Base-by-base conservation (phyloP, 2,329 filamentous ascomycete genomes). In the Eurotiales sp. region DNA sequence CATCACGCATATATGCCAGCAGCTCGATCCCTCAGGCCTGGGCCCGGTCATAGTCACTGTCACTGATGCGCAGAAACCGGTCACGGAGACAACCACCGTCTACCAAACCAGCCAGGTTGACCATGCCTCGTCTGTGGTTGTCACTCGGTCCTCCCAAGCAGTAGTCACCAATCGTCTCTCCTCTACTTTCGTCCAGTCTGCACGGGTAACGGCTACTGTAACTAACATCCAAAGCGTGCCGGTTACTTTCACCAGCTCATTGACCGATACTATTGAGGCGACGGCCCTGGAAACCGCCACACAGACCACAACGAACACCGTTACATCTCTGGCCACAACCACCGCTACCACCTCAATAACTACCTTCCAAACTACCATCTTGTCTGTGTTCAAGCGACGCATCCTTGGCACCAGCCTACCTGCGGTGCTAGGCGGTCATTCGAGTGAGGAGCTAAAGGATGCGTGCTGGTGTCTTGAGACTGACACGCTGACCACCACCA, bases 391-490 rank as follows among this genome's bases (percentile, higher is more conserved):
- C 11, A 34, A 45, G 27, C 42, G 42, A 25, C 30, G 42, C 30
- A 32, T 17, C 14, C 27, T 45, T 45, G 27, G 22, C 42, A n/a
- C n/a, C n/a, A n/a, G n/a, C n/a, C 27, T 22, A 8, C 19, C 42
- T 15, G 42, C 8, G 12, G 27, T 10, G 42, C 42, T 45, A 14
- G 27, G 32, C 17, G n/a, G 11, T 15, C 32, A 45, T 45, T 45
- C 42, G 11, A 21, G 22, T n/a, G 42, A 45, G 27, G 42, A 45
- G 6, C 42, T 45, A 12, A 15, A 21, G 19, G 42, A 45, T 12
- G 42, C 42, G 15, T 45, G 42, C 42, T 45, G 42, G 42, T 45
- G 42, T 27, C 27, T 45, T 27, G 42, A 45, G 27, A 32, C 32
- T 12, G 42, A 45, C 42, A 34, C 42, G 21, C 17, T 45, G 17